Conservation (phyloP, 208 protist genomes). For the Trichomonas vaginalis region DNA sequence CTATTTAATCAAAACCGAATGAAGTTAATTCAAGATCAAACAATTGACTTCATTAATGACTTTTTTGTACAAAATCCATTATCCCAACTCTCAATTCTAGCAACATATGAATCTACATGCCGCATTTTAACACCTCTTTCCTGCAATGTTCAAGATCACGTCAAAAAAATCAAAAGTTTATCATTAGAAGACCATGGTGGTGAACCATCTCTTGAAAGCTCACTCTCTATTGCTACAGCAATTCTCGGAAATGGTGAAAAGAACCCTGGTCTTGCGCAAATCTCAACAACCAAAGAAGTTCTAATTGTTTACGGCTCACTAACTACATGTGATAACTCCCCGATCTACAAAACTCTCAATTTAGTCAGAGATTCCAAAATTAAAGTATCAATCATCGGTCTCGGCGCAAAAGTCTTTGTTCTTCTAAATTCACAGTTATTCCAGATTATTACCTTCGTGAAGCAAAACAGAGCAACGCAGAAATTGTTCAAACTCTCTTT, state of each 20-base stretch:
- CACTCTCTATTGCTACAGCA: background rate
- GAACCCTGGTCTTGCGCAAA: background rate
- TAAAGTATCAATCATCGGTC: background rate
- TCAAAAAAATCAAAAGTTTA: background rate
- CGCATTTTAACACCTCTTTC: background rate
- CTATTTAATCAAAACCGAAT: background rate
- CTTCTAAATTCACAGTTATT: too few species aligned
- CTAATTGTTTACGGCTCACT: background rate
- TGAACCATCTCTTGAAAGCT: background rate
- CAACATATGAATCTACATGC: background rate
- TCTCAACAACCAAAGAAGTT: background rate
- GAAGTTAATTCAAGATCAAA: background rate
- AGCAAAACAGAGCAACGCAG: too few species aligned
- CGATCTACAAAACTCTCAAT: background rate
- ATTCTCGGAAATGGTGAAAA: background rate
- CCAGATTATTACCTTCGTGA: too few species aligned
- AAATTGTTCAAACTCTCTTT: too few species aligned
- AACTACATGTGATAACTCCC: background rate
- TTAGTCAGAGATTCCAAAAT: background rate
- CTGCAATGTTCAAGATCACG: background rate
- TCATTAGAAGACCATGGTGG: background rate
- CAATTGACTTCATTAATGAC: background rate
- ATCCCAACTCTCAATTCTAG: background rate
- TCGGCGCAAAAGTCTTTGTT: background rate
- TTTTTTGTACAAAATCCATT: constrained; percentile 16